Evolutionary conservation across 2,329 filamentous ascomycete species (phyloP).

Genomic region (Penicillium sp.): DNA sequence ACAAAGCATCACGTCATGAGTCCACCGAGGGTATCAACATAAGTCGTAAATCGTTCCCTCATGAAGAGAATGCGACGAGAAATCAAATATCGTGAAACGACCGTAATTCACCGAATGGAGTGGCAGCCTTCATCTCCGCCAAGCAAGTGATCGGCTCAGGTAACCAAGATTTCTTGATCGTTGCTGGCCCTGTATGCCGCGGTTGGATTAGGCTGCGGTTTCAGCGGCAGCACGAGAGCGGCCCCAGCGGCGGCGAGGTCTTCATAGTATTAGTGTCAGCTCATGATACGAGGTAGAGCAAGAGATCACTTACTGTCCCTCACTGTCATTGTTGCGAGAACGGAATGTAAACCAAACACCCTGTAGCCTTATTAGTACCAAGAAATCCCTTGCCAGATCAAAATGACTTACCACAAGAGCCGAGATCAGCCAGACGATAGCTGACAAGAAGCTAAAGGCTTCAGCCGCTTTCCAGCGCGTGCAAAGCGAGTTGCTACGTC

Average conservation of each 20-base stretch:
- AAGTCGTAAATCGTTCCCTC: constrained; percentile 21
- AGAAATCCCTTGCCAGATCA: neutral
- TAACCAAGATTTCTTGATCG: too few species aligned
- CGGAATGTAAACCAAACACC: constrained; percentile 37
- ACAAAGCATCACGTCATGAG: constrained; percentile 8
- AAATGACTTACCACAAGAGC: constrained; percentile 47
- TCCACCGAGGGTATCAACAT: constrained; percentile 24
- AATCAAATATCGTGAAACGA: constrained; percentile 9
- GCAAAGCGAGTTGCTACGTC: constrained; percentile 51
- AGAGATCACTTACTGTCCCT: constrained; percentile 21
- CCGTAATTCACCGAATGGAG: constrained; percentile 1
- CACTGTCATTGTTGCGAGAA: constrained; percentile 12
- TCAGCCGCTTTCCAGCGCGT: constrained; percentile 64
- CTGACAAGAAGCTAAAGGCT: constrained; percentile 66
- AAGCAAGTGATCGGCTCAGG: too few species aligned
- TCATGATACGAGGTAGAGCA: neutral
- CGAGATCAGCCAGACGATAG: constrained; percentile 64
- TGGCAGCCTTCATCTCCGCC: too few species aligned
- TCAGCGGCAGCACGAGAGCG: constrained; percentile 9
- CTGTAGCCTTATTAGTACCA: constrained; percentile 17
- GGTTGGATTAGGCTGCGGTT: constrained; percentile 1
- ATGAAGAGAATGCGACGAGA: constrained; percentile 15
- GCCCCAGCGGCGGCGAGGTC: constrained; percentile 17
- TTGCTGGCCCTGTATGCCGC: too few species aligned
- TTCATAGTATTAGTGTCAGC: neutral